Percentiles rank a stretch among this genome's conserved stretches.
Conservation (phyloP, 805 yeast species). For the Candida oleophila region DNA sequence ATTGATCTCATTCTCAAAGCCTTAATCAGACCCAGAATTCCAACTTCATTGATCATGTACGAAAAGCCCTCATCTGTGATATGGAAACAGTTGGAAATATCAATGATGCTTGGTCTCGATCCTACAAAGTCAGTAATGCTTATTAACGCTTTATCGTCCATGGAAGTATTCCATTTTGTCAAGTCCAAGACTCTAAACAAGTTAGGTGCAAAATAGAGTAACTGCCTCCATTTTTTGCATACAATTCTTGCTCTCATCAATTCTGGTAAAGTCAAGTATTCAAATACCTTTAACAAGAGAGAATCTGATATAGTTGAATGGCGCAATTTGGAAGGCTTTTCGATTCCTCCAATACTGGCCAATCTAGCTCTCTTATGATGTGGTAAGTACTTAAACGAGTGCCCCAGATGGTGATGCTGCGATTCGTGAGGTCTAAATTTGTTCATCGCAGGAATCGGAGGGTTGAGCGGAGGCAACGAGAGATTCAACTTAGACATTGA, state of each 20-base stretch:
- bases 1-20: slow-evolving; percentile 61
- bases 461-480: slow-evolving; percentile 41
- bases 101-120: slow-evolving; percentile 57
- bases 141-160: slow-evolving; percentile 57
- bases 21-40: slow-evolving; percentile 59
- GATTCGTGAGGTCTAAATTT: slow-evolving; percentile 20
- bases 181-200: slow-evolving; percentile 55
- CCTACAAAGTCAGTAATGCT: slow-evolving; percentile 70
- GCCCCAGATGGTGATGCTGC: slow-evolving; percentile 6
- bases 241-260: slow-evolving; percentile 59
- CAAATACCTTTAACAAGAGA: slow-evolving; percentile 53
- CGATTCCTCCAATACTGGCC: slow-evolving; percentile 38
- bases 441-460: slow-evolving; percentile 31
- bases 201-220: slow-evolving; percentile 55
- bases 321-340: slow-evolving; percentile 24
- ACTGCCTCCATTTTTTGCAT: slow-evolving; percentile 67
- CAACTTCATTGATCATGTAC: slow-evolving; percentile 67
- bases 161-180: slow-evolving; percentile 58
- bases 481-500: no score
- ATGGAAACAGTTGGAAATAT: slow-evolving; percentile 74
- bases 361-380: slow-evolving; percentile 54
- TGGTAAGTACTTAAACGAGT: slow-evolving; percentile 52
- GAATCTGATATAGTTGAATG: slow-evolving; percentile 66
- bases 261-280: slow-evolving; percentile 52
- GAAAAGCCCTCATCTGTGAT: slow-evolving; percentile 74